Conservation (phyloP, 768 basidiomycete species). For the Tephrocybe rancida region DNA sequence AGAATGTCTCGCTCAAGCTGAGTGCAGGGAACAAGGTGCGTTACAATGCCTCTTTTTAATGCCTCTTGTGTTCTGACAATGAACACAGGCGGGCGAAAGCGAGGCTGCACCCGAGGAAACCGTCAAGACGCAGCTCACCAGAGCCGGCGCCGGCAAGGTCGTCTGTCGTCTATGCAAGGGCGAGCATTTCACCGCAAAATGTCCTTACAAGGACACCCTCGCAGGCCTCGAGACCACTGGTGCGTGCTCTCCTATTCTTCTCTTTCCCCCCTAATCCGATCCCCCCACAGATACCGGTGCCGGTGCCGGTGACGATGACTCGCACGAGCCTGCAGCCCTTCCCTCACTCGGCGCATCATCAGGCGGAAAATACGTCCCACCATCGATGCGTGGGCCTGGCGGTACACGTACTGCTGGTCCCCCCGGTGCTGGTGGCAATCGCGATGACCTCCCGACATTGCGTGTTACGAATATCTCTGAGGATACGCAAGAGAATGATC, state of each 20-base stretch:
- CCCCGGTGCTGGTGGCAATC: constrained; percentile 58
- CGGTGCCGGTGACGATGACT: constrained; percentile 43
- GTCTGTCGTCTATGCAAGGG: constrained; percentile 94
- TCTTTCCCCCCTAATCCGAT: neutral
- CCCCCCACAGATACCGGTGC: constrained; percentile 28
- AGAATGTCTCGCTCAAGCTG: constrained; percentile 48
- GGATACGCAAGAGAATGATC: constrained; percentile 92
- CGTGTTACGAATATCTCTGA: constrained; percentile 97
- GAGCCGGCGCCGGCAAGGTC: constrained; percentile 86
- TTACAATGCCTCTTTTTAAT: neutral
- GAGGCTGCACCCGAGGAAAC: constrained; percentile 68
- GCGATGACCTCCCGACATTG: constrained; percentile 94
- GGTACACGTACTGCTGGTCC: constrained; percentile 63
- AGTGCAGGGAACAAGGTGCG: constrained; percentile 64
- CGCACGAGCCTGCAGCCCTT: constrained; percentile 29
- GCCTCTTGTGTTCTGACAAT: neutral
- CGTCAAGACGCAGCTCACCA: constrained; percentile 66
- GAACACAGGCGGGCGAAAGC: constrained; percentile 56
- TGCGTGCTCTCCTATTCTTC: constrained; percentile 26
- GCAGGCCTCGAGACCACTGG: constrained; percentile 70
- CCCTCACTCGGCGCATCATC: constrained; percentile 40
- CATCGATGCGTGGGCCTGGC: constrained; percentile 77
- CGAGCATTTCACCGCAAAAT: constrained; percentile 96
- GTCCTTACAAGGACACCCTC: constrained; percentile 96
- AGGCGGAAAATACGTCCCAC: constrained; percentile 90